Evolutionary conservation across 2,329 filamentous ascomycete species (phyloP).

Genomic region (Claviceps maximensis): DNA sequence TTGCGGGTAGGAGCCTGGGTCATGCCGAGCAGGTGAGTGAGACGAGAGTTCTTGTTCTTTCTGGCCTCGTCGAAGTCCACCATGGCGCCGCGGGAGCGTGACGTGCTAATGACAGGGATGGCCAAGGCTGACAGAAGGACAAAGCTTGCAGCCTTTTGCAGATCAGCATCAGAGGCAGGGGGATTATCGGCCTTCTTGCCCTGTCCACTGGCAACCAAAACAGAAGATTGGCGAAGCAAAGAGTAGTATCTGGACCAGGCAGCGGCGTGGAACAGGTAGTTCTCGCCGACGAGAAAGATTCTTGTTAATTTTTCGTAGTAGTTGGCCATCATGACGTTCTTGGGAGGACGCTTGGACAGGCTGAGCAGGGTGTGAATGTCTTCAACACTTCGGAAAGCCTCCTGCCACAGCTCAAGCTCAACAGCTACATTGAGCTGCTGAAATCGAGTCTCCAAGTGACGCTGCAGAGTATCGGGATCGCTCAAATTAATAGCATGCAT

Average conservation of each 20-base stretch:
- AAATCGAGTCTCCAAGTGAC: conserved; percentile 94
- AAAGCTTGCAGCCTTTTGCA: conserved; percentile 89
- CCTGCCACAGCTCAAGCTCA: conserved; percentile 96
- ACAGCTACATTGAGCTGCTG: conserved; percentile 97
- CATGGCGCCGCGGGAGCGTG: conserved; percentile 85
- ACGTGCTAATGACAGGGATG: conserved; percentile 99
- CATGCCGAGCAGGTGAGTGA: conserved; percentile 95
- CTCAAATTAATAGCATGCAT: conserved; percentile 99
- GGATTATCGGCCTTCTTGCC: conserved; percentile 92
- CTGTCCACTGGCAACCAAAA: conserved; percentile 69
- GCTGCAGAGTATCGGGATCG: conserved; percentile 92
- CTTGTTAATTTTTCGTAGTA: conserved; percentile 99
- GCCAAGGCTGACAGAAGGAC: conserved; percentile 88
- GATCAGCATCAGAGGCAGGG: conserved; percentile 72
- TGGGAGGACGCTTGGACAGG: conserved; percentile 93
- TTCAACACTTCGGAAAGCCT: conserved; percentile 97
- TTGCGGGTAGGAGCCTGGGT: conserved; percentile 74
- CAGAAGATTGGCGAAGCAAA: conserved; percentile 80
- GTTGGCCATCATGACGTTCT: conserved; percentile 99
- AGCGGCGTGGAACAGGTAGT: conserved; percentile 97
- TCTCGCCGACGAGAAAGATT: conserved; percentile 98
- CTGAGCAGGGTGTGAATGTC: conserved; percentile 96
- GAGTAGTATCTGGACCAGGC: conserved; percentile 98
- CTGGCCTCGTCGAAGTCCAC: conserved; percentile 93
- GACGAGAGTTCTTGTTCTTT: conserved; percentile 97